Conservation (phyloP, 164 flowering plant species). For the Tetrastigma voinierianum region DNA sequence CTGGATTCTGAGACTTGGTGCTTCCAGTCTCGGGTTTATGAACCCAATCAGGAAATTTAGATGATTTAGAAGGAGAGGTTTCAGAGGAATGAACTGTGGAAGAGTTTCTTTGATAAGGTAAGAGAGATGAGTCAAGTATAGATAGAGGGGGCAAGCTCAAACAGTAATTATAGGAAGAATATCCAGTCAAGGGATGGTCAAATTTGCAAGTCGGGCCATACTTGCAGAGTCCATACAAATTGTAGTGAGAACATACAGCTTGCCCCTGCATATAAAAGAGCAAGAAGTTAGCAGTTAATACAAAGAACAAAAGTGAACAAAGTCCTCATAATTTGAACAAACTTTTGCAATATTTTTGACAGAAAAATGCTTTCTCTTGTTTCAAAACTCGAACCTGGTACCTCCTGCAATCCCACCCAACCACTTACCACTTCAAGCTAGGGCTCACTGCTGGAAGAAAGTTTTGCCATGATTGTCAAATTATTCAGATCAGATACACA, state of each 20-base stretch:
- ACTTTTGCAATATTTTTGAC: too few species aligned
- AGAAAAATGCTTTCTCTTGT: not conserved
- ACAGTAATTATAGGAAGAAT: slow-evolving; percentile 33
- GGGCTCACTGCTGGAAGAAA: too few species aligned
- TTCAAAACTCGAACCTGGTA: too few species aligned
- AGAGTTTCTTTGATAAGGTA: slow-evolving; percentile 34
- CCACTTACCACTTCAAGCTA: too few species aligned
- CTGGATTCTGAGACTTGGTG: slow-evolving; percentile 15
- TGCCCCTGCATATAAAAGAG: slow-evolving; percentile 48
- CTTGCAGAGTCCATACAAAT: slow-evolving; percentile 59
- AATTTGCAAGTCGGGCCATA: slow-evolving; percentile 73
- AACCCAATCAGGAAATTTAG: slow-evolving; percentile 22
- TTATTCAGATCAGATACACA: not conserved
- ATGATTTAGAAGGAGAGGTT: slow-evolving; percentile 21
- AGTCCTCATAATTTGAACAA: not conserved
- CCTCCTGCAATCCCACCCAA: not conserved
- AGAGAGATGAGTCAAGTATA: slow-evolving; percentile 27
- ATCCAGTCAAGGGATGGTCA: slow-evolving; percentile 59
- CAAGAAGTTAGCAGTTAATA: not conserved
- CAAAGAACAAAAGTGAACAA: not conserved
- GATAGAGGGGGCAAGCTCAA: slow-evolving; percentile 37
- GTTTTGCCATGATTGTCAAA: too few species aligned
- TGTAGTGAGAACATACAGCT: slow-evolving; percentile 54
- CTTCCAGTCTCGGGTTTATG: slow-evolving; percentile 20
- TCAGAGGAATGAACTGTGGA: slow-evolving; percentile 19